Evolutionary conservation across 2,329 filamentous ascomycete species (phyloP), one percentile per base, ranked within the genome.

Genomic region (Decorospora gaudefroyi): DNA sequence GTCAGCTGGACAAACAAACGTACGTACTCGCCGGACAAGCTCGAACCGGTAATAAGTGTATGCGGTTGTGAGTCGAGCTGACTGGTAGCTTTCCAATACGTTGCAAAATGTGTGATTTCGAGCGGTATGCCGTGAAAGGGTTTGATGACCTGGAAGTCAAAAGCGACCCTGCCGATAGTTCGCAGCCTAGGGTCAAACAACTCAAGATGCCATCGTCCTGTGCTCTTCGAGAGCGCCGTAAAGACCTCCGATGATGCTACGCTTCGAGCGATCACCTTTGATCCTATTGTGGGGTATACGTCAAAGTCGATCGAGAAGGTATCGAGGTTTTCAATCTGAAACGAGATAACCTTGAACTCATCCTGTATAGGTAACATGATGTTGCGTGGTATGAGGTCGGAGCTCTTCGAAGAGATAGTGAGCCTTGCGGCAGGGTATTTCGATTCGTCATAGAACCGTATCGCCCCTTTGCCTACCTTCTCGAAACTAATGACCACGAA

Each of bases 21-120:
- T 16, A 96, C 85, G 69, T 97, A 97, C 62, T 97, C 88, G n/a
- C 93, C 93, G 2, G 90, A 95, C 42, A 99, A 72, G 72, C 92
- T 97, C 7, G 92, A 97, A 0, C 92, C 93, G 0, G 92, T 97
- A 12, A 99, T 89, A 16, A 97, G 83, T 16, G 90, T 88, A 64
- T 82, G 93, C 16, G 87, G 86, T 32, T 90, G 88, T 36, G 88
- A 85, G 67, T 96, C 90, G 33, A 93, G 81, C 59, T 96, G 90
- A 62, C 90, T 96, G 1, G 93, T 99, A 0, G 92, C 92, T 72
- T 97, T 99, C 93, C 93, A 99, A 71, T 99, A 99, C 0, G 93
- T 97, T 52, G 95, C 93, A 61, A 97, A 99, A 64, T 97, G 91
- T 1, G 93, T 95, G 49, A 99, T 96, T 70, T 99, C 93, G 15